Evolutionary conservation across 306 rosid species (phyloP).

Genomic region (Delonix regia): DNA sequence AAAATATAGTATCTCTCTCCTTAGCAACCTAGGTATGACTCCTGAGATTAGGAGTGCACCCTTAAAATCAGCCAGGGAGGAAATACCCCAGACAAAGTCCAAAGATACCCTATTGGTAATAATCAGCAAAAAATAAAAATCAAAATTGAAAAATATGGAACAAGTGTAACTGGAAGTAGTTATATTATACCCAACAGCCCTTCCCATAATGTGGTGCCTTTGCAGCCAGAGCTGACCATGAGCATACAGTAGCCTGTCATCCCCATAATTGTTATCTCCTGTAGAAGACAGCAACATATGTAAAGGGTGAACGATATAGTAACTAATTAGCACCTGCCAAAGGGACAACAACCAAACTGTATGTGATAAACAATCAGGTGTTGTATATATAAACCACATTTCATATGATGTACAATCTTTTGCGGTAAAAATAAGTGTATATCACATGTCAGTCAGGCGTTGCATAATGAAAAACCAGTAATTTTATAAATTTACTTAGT

Average conservation of each 20-base stretch:
- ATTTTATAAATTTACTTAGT: background rate
- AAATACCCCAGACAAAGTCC: background rate
- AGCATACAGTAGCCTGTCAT: constrained; percentile 75
- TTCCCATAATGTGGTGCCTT: constrained; percentile 78
- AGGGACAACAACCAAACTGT: constrained; percentile 2
- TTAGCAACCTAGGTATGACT: background rate
- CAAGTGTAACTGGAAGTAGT: constrained; percentile 2
- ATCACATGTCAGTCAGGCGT: background rate
- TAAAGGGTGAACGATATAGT: background rate
- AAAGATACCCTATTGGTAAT: background rate
- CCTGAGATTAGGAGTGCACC: background rate
- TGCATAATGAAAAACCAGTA: background rate
- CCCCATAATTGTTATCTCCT: constrained; percentile 78
- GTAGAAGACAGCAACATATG: constrained; percentile 31
- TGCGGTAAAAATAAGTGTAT: background rate
- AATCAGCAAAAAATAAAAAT: background rate
- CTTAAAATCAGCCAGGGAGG: background rate
- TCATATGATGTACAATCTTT: background rate
- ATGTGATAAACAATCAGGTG: no score
- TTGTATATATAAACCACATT: background rate
- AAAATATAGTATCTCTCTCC: background rate
- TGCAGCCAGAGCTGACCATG: constrained; percentile 78
- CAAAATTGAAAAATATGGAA: background rate
- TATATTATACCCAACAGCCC: constrained; percentile 66
- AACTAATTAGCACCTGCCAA: constrained; percentile 6